Evolutionary conservation across 192 early-diverging fungal genomes (phyloP), one percentile per base, ranked within the genome.

Genomic region (Podila horticola): DNA sequence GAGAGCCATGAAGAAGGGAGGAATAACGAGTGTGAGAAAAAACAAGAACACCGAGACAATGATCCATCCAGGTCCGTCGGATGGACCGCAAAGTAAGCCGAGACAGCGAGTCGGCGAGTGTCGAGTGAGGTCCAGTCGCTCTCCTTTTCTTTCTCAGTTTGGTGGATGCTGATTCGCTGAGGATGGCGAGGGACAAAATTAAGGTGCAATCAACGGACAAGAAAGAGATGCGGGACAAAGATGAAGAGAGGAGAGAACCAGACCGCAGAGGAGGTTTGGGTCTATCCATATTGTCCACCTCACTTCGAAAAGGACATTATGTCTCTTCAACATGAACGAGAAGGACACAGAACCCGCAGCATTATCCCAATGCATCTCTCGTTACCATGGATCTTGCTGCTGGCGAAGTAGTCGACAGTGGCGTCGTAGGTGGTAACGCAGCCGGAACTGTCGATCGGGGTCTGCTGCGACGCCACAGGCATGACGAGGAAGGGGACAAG

Each of bases 391-490:
- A 61, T 66, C 64, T 90, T 90, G 67, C 60, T 63, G 22, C 60
- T 63, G 22, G 85, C 76, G 55, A 90, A 88, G 67, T 90, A 90
- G 51, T 90, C 88, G 3, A 57, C 55, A n/a, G 72, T 63, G 24
- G 77, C 31, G 70, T 85, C 74, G 61, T 75, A 87, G 50, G 34
- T 83, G 24, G 64, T 34, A 26, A 72, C 76, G 59, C 83, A 81
- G 41, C 4, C 62, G 24, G 52, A 58, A 22, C 57, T 49, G 31
- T 61, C 59, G 50, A 84, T 68, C 19, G 75, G 64, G 5, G 26
- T 34, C 70, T 86, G 79, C 11, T 82, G 77, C 30, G 71, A 67
- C 12, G 66, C 79, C 1, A 64, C 60, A n/a, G 74, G 81, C 15
- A 57, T 20, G 31, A 58, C 70, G 26, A 84, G 33, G 67, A 84